phyloP scores from a whole-genome alignment of 2,329 filamentous ascomycete species.

The Pseudocercospora fuligena region DNA sequence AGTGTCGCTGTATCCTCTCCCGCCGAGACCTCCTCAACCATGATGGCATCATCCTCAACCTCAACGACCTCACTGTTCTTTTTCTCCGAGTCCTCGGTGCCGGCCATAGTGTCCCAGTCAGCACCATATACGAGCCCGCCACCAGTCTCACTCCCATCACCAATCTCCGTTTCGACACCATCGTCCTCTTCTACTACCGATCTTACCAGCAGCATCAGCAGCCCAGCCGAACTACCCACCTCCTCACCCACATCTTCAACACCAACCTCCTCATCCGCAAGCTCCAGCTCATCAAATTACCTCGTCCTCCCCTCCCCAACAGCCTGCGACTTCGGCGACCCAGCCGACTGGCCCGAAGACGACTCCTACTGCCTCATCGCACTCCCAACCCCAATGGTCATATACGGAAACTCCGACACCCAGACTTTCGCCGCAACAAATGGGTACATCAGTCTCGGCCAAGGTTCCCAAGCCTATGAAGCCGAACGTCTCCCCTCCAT shows the following conservation, averaged over 20 bases:
- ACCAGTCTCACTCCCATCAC: background rate
- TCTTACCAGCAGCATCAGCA: background rate
- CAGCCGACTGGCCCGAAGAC: constrained; percentile 36
- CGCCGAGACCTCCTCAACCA: background rate
- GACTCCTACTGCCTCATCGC: constrained; percentile 41
- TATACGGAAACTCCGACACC: constrained; percentile 32
- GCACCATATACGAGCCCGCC: background rate
- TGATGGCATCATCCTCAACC: background rate
- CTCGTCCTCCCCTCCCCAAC: constrained; percentile 38
- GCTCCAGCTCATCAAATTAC: constrained; percentile 24
- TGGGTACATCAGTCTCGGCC: constrained; percentile 37
- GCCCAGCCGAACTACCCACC: too few relatives aligned
- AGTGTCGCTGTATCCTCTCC: background rate
- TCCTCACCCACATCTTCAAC: constrained; percentile 5
- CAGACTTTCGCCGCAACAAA: constrained; percentile 38
- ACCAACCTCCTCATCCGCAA: constrained; percentile 15
- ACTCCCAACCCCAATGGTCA: constrained; percentile 37
- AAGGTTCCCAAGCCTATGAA: constrained; percentile 36
- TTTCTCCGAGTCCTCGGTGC: background rate
- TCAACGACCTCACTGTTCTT: background rate
- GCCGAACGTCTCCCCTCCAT: constrained; percentile 30
- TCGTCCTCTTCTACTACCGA: background rate
- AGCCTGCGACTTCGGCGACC: constrained; percentile 40
- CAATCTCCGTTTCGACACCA: background rate
- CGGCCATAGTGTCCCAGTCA: background rate